Conservation (phyloP, 2,329 filamentous ascomycete genomes). For the Hypoxylon sp. region DNA sequence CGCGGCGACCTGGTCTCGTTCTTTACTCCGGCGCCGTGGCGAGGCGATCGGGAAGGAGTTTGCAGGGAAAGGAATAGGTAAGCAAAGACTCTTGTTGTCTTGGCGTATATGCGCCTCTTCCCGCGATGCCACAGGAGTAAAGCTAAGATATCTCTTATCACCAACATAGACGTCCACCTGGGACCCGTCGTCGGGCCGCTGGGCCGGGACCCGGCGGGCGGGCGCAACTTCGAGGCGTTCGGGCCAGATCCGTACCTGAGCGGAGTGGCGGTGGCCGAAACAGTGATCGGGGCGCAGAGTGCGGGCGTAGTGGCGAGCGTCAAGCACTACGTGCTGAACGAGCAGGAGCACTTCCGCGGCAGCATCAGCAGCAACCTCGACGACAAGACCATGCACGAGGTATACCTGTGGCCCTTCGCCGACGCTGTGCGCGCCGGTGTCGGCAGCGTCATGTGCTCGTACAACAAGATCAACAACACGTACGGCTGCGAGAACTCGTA, state of each 20-base stretch:
- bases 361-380: conserved; percentile 63
- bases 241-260: conserved; percentile 78
- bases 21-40: conserved; percentile 71
- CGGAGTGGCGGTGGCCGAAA: conserved; percentile 74
- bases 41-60: conserved; percentile 77
- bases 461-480: conserved; percentile 80
- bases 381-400: conserved; percentile 76
- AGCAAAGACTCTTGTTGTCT: background rate
- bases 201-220: conserved; percentile 71
- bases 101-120: background rate
- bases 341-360: conserved; percentile 58
- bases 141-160: background rate
- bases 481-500: conserved; percentile 82
- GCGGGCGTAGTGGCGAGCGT: conserved; percentile 80
- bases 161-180: conserved; percentile 67
- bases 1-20: conserved; percentile 75
- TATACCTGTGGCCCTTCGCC: conserved; percentile 81
- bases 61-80: conserved; percentile 69
- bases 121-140: background rate
- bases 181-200: conserved; percentile 68
- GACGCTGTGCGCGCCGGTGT: conserved; percentile 74
- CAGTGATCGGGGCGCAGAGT: conserved; percentile 79
- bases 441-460: conserved; percentile 70
- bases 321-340: conserved; percentile 74
- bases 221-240: conserved; percentile 74